phyloP scores from a whole-genome alignment of 192 early-diverging fungal genomes.

The Paraglomus occultum region DNA sequence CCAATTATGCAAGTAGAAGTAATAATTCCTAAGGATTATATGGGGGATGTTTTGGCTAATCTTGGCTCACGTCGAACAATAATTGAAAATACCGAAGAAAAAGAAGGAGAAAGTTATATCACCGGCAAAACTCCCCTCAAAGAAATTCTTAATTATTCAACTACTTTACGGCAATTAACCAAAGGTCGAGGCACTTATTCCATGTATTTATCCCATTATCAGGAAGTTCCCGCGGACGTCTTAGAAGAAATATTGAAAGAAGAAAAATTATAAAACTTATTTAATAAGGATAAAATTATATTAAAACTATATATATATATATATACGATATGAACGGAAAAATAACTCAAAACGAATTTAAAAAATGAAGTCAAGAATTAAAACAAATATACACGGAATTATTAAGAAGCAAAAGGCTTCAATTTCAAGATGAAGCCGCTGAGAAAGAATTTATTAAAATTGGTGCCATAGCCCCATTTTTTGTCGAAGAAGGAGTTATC shows the following conservation, averaged over 20 bases:
- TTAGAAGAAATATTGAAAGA: constrained; percentile 17
- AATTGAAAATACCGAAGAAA: constrained; percentile 10
- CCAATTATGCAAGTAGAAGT: constrained; percentile 25
- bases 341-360: no score
- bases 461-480: no score
- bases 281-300: not conserved
- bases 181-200: not conserved
- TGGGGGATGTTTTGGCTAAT: constrained; percentile 22
- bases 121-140: not conserved
- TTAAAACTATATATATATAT: not conserved
- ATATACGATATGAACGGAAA: not conserved
- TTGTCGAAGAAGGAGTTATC: no score
- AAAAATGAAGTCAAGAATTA: no score
- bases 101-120: not conserved
- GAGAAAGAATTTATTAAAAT: no score
- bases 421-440: no score
- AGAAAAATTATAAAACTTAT: constrained; percentile 7
- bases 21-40: constrained; percentile 15
- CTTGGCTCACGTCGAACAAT: not conserved
- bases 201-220: constrained; percentile 14
- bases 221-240: not conserved
- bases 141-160: not conserved
- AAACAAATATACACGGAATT: no score
- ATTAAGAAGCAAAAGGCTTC: no score
- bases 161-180: constrained; percentile 4